These are phyloP conservation scores for Calocera cornea DNA, from an alignment of 768 basidiomycete genomes.

Conservation along the genomic window DNA sequence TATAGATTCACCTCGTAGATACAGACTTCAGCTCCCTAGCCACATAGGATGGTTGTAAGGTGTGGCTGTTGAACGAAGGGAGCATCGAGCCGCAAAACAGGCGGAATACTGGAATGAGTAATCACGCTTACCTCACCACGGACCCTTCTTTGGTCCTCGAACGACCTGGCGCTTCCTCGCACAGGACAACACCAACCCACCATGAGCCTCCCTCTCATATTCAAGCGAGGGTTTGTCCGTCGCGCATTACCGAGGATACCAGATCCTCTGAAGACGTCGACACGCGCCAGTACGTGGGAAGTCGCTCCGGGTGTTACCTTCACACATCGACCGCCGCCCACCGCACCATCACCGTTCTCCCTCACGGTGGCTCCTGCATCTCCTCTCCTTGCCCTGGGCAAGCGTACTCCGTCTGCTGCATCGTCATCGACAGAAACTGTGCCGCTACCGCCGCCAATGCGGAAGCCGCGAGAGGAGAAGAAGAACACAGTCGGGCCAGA, in stretches of 20 bases:
- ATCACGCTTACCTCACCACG: no score
- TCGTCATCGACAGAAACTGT: neutral
- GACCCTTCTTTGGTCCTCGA: neutral
- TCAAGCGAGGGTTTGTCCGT: neutral
- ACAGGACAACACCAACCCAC: neutral
- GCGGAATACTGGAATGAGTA: no score
- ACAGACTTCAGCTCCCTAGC: no score
- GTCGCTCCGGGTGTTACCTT: conserved; percentile 43
- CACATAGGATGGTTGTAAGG: no score
- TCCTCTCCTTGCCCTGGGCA: conserved; percentile 37
- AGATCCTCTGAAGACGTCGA: conserved; percentile 22
- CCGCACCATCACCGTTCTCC: conserved; percentile 58
- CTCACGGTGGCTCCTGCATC: conserved; percentile 56
- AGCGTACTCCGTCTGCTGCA: neutral
- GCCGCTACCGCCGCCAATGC: neutral
- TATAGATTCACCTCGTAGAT: no score
- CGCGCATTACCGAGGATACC: conserved; percentile 6
- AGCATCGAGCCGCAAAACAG: no score
- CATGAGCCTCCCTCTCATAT: neutral
- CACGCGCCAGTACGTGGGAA: conserved; percentile 21
- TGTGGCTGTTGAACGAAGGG: no score
- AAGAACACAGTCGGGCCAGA: neutral
- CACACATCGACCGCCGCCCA: conserved; percentile 73
- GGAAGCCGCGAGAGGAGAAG: neutral
- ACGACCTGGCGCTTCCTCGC: neutral